These are phyloP conservation scores for Diaporthe australafricana DNA, from an alignment of 2,329 filamentous ascomycete genomes.

Conservation along the genomic window DNA sequence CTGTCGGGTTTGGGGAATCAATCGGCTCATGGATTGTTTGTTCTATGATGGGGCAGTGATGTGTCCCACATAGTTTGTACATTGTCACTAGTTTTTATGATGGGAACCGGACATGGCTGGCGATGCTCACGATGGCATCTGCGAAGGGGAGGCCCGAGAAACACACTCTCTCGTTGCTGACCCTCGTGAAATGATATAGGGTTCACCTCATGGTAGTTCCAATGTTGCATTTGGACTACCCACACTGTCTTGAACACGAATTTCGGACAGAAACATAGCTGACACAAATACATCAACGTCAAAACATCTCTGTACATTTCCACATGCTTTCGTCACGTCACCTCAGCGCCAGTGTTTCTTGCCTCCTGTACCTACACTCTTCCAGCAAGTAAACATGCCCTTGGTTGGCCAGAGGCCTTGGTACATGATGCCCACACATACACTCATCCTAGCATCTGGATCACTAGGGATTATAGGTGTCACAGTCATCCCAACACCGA, in stretches of 20 bases:
- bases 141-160: not conserved
- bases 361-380: no score
- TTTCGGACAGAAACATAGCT: conserved; percentile 3
- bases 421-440: not conserved
- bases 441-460: not conserved
- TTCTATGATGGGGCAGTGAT: not conserved
- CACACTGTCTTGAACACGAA: not conserved
- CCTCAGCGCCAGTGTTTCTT: not conserved
- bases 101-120: not conserved
- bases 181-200: conserved; percentile 12
- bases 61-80: not conserved
- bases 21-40: not conserved
- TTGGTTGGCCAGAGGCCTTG: not conserved
- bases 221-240: not conserved
- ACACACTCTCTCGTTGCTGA: not conserved
- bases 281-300: not conserved
- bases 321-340: not conserved
- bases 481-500: not conserved
- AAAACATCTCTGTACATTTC: not conserved
- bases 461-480: not conserved
- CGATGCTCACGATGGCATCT: not conserved
- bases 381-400: no score
- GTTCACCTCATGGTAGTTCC: not conserved
- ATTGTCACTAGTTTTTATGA: no score
- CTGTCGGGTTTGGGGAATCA: no score